Evolutionary conservation across 2,329 filamentous ascomycete species (phyloP).

Genomic region (Aureobasidium leucospermi): DNA sequence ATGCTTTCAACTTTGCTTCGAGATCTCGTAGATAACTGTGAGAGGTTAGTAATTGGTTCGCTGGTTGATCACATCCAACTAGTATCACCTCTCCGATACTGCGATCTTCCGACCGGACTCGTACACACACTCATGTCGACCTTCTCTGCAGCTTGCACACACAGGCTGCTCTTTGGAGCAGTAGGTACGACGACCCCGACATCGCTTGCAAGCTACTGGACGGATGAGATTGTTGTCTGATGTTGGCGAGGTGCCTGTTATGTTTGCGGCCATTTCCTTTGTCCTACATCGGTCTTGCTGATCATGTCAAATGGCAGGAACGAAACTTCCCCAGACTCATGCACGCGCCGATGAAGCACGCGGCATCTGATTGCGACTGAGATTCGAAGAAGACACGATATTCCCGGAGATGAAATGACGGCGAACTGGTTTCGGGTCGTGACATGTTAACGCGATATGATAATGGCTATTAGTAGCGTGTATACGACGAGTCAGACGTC

Average conservation of each 20-base stretch:
- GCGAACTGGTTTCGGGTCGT: neutral
- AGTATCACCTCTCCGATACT: neutral
- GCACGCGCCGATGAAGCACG: neutral
- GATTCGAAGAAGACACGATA: neutral
- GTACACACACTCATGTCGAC: neutral
- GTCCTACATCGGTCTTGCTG: neutral
- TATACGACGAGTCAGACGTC: neutral
- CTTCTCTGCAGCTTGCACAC: slow-evolving; percentile 4
- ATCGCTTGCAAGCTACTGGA: slow-evolving; percentile 3
- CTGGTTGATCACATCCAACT: neutral
- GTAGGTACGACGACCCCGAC: slow-evolving; percentile 3
- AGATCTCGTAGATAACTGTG: slow-evolving; percentile 5
- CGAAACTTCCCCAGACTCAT: neutral
- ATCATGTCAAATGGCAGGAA: neutral
- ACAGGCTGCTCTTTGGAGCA: slow-evolving; percentile 12
- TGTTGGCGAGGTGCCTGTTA: neutral
- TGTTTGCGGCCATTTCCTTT: slow-evolving; percentile 2
- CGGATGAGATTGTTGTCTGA: neutral
- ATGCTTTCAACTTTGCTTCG: neutral
- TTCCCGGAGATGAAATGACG: neutral
- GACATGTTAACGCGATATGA: neutral
- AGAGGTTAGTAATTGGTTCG: neutral
- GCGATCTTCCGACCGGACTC: neutral
- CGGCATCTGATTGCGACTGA: neutral
- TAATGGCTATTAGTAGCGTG: slow-evolving; percentile 3